These are phyloP conservation scores for Cladosporium colombiae DNA, from an alignment of 2,329 filamentous ascomycete genomes.

Conservation along the genomic window DNA sequence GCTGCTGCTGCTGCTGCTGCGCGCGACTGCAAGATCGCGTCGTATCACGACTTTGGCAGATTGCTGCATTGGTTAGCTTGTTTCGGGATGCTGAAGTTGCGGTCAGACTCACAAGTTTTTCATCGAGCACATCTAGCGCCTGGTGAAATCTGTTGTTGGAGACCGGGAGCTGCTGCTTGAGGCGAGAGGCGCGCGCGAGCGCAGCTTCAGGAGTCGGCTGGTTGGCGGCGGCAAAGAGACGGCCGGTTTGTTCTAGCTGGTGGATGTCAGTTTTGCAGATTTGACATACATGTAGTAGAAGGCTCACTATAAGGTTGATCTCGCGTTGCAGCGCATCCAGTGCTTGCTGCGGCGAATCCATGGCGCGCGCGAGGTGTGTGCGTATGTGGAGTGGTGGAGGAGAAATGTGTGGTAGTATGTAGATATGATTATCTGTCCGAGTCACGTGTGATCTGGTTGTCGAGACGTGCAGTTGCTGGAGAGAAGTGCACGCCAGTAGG, in stretches of 20 bases:
- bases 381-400: not conserved
- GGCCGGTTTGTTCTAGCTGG: conserved; percentile 47
- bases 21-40: conserved; percentile 37
- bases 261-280: not conserved
- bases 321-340: conserved; percentile 50
- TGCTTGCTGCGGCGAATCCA: conserved; percentile 25
- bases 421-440: not conserved
- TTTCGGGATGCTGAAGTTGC: not conserved
- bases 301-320: conserved; percentile 50
- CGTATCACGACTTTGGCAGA: conserved; percentile 37
- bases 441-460: not conserved
- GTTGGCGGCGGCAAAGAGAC: conserved; percentile 46
- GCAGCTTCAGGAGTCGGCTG: conserved; percentile 28
- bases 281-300: conserved; percentile 22
- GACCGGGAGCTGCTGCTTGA: conserved; percentile 41
- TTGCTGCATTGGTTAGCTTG: conserved; percentile 27
- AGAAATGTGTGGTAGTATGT: not conserved
- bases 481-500: not conserved
- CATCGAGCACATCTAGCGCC: conserved; percentile 54
- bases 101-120: conserved; percentile 42
- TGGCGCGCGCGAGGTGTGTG: conserved; percentile 27
- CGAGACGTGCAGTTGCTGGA: not conserved
- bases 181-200: conserved; percentile 37
- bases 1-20: conserved; percentile 29
- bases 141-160: conserved; percentile 50